Evolutionary conservation across 306 rosid genomes (phyloP).

Genomic region (Heteromeles arbutifolia): DNA sequence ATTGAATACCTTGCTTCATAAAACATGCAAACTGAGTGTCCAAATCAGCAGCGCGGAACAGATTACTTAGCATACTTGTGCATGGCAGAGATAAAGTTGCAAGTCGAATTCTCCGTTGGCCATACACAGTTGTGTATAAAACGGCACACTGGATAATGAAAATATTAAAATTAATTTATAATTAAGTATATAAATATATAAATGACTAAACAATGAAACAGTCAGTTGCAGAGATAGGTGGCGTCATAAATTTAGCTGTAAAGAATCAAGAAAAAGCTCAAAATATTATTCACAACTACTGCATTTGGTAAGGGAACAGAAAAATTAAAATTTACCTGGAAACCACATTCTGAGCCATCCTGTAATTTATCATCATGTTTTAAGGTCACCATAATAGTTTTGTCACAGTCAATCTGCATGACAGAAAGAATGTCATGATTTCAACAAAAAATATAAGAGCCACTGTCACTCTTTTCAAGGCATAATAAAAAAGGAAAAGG

Average conservation of each 20-base stretch:
- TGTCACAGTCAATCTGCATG: constrained; percentile 95
- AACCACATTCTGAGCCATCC: constrained; percentile 95
- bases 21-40: constrained; percentile 92
- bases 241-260: background rate
- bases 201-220: background rate
- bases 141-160: constrained; percentile 67
- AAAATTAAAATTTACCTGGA: constrained; percentile 59
- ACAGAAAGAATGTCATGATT: background rate
- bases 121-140: constrained; percentile 89
- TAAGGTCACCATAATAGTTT: constrained; percentile 78
- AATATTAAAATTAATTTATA: background rate
- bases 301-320: constrained; percentile 15
- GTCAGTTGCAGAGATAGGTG: background rate
- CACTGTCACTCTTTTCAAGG: background rate
- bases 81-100: constrained; percentile 83
- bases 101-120: constrained; percentile 94
- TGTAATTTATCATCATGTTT: constrained; percentile 95
- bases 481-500: background rate
- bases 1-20: constrained; percentile 83
- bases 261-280: constrained; percentile 3
- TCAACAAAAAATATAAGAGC: background rate
- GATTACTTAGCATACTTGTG: constrained; percentile 90
- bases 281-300: background rate
- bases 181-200: background rate
- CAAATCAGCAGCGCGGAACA: constrained; percentile 97